These are phyloP conservation scores for Thermochaetoides thermophila DNA, from an alignment of 495 filamentous ascomycete genomes.

Conservation along the genomic window DNA sequence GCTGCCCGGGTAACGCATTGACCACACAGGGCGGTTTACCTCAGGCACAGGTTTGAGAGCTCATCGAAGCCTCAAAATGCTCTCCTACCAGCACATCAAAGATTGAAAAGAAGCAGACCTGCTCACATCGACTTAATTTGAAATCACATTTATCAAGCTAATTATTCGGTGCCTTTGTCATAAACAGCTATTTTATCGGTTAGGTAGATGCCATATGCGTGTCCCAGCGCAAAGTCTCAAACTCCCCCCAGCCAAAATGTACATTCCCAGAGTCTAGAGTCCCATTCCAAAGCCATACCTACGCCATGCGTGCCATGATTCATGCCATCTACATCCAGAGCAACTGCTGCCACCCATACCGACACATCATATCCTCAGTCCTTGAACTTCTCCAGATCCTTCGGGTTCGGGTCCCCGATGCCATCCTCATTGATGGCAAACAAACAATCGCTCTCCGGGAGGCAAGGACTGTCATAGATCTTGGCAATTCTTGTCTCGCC, in stretches of 20 bases:
- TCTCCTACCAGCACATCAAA: too few relatives aligned
- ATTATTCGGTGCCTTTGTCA: not conserved
- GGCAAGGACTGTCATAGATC: conserved; percentile 95
- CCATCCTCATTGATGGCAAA: conserved; percentile 97
- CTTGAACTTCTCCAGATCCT: conserved; percentile 91
- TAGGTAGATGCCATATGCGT: conserved; percentile 5
- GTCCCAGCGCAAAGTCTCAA: conserved; percentile 4
- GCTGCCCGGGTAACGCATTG: too few relatives aligned
- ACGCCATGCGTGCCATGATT: conserved; percentile 2
- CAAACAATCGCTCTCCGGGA: conserved; percentile 90
- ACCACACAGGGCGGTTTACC: too few relatives aligned
- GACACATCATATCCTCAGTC: not conserved
- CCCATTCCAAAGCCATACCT: not conserved
- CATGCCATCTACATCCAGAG: too few relatives aligned
- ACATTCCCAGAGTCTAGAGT: too few relatives aligned
- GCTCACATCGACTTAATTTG: too few relatives aligned
- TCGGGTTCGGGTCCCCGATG: conserved; percentile 88
- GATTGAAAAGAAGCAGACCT: too few relatives aligned
- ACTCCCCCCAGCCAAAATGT: too few relatives aligned
- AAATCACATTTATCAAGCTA: too few relatives aligned
- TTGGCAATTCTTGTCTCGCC: conserved; percentile 94
- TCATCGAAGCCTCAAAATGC: too few relatives aligned
- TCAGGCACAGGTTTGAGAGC: too few relatives aligned
- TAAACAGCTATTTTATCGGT: not conserved
- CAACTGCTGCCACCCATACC: conserved; percentile 1